phyloP scores from a whole-genome alignment of 176 grass and related monocot species.

The Triticum timopheevii region DNA sequence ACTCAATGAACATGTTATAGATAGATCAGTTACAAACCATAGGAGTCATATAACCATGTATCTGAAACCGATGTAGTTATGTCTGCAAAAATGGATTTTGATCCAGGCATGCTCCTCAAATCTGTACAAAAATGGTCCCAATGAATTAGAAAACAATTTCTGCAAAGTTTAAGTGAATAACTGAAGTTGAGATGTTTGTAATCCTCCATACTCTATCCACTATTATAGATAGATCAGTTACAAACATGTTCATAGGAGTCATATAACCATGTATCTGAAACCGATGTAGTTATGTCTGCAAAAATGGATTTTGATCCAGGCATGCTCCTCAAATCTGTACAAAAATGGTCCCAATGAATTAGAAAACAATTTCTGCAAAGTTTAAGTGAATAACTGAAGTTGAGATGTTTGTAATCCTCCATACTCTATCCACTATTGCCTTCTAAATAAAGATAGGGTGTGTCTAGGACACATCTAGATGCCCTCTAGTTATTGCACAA shows the following conservation, averaged over 20 bases:
- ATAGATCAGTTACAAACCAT: slow-evolving; percentile 37
- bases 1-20: neutral
- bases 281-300: slow-evolving; percentile 86
- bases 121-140: slow-evolving; percentile 34
- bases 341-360: slow-evolving; percentile 14
- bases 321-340: slow-evolving; percentile 77
- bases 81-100: slow-evolving; percentile 86
- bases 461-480: neutral
- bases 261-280: slow-evolving; percentile 96
- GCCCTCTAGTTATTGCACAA: too few species aligned
- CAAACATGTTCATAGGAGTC: slow-evolving; percentile 79
- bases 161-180: slow-evolving; percentile 1
- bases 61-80: slow-evolving; percentile 86
- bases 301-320: slow-evolving; percentile 75
- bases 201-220: neutral
- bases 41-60: slow-evolving; percentile 95
- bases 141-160: slow-evolving; percentile 13
- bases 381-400: slow-evolving; percentile 1
- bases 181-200: slow-evolving; percentile 1
- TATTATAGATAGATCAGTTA: neutral
- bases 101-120: slow-evolving; percentile 77
- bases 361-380: slow-evolving; percentile 1
- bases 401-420: neutral
- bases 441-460: slow-evolving; percentile 21
- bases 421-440: neutral